Base-by-base conservation (phyloP, 208 protist genomes). In the Wallacemonas sp. region DNA sequence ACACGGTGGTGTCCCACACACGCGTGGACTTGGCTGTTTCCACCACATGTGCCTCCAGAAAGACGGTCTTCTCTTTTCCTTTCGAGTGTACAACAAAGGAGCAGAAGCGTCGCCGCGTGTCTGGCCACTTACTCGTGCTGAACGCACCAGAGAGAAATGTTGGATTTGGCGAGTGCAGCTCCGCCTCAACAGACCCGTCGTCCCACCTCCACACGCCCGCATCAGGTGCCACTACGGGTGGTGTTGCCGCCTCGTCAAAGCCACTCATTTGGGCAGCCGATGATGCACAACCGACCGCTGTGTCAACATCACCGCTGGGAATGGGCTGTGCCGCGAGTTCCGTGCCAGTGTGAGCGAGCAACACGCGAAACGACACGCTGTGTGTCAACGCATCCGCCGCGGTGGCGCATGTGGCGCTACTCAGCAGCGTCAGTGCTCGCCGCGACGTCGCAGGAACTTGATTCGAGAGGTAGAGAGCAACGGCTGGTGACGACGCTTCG, bases 1-100 rank as follows among this genome's bases (percentile, higher is more conserved):
- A 68, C 26, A 17, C 5, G 17, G 29, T 50, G 32, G 10, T 66
- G n/a, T 69, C 67, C 71, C 60, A 73, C 30, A 57, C 30, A 57
- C 50, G 50, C 10, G 50, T 17, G 4, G 42, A 0, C 44, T 53
- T 38, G 66, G 60, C 9, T 50, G 68, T 15, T 45, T 79, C 65
- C 9, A 78, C 38, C 17, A 92, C 73, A 55, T 87, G 79, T 1
- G 90, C 58, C 65, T 95, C 86, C 13, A 95, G 71, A 62, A 95
- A 93, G 32, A 93, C 80, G 3, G 81, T 81, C 37, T 75, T 77
- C 30, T 83, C 72, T 36, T 87, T 82, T 4, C 73, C 74, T 24
- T 78, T 81, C 12, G 82, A 84, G 2, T 69, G 73, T 15, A 83
- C 84, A 53, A 77, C 71, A 37, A 95, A 78, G 30, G 79, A 54